These are phyloP conservation scores for Aspergillus ochraceoroseus DNA, from an alignment of 2,329 filamentous ascomycete species.

Conservation along the genomic window DNA sequence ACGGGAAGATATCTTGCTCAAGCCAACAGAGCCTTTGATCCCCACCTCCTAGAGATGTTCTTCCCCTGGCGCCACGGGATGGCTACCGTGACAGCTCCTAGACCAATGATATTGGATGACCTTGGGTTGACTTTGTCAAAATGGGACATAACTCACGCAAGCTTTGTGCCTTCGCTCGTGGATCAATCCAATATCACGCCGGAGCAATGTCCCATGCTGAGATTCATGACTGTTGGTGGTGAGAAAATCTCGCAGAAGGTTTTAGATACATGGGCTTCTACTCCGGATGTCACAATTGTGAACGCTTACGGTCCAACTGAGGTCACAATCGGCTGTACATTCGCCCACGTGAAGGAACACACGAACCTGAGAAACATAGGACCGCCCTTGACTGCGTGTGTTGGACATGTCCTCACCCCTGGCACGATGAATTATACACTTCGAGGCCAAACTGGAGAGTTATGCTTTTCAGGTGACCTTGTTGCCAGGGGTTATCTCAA, in stretches of 20 bases:
- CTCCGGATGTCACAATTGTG: conserved; percentile 23
- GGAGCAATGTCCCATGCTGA: conserved; percentile 25
- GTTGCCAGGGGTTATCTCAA: conserved; percentile 30
- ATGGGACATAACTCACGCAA: conserved; percentile 30
- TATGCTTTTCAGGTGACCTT: conserved; percentile 29
- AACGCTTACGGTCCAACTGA: conserved; percentile 38
- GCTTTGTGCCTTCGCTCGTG: conserved; percentile 29
- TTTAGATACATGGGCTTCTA: conserved; percentile 31
- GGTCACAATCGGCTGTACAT: conserved; percentile 34
- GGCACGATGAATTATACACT: conserved; percentile 24
- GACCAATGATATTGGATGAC: conserved; percentile 29
- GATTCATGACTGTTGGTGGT: conserved; percentile 33
- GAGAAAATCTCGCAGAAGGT: conserved; percentile 35
- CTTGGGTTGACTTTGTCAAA: conserved; percentile 25
- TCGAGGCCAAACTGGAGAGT: conserved; percentile 28
- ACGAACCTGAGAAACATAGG: conserved; percentile 33
- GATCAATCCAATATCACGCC: conserved; percentile 24
- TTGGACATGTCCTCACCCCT: conserved; percentile 28
- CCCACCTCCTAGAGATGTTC: conserved; percentile 30
- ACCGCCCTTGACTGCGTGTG: conserved; percentile 24
- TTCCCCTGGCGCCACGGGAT: conserved; percentile 31
- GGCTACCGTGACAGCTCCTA: conserved; percentile 25
- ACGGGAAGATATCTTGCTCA: conserved; percentile 33
- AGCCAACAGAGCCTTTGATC: conserved; percentile 34
- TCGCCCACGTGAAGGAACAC: conserved; percentile 21